A percentile compares a stretch with the other conserved stretches of the same genome.
These are phyloP conservation scores for Clonostachys rhizophaga DNA, from an alignment of 2,329 filamentous ascomycete species.

Conservation along the genomic window DNA sequence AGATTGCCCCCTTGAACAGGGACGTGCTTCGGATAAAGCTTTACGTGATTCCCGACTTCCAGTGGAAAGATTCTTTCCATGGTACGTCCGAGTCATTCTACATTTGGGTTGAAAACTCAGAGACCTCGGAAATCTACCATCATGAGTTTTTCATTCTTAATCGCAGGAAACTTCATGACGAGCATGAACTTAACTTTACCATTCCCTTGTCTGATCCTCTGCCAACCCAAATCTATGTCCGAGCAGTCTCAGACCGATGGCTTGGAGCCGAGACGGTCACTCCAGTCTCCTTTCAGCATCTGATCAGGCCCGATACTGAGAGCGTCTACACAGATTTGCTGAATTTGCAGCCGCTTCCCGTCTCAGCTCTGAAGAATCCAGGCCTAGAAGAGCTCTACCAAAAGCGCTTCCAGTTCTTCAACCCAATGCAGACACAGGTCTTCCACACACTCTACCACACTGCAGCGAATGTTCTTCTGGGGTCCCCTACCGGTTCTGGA, in stretches of 20 bases:
- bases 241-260: slow-evolving; percentile 93
- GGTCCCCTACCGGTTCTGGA: slow-evolving; percentile 93
- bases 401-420: slow-evolving; percentile 91
- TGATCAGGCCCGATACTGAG: slow-evolving; percentile 95
- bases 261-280: slow-evolving; percentile 93
- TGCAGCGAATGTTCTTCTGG: slow-evolving; percentile 83
- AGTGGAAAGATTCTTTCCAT: slow-evolving; percentile 91
- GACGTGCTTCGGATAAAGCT: slow-evolving; percentile 92
- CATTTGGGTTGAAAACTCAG: slow-evolving; percentile 98
- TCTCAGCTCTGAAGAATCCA: slow-evolving; percentile 83
- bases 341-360: slow-evolving; percentile 83
- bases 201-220: slow-evolving; percentile 92
- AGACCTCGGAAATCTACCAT: slow-evolving; percentile 96
- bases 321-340: slow-evolving; percentile 94
- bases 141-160: slow-evolving; percentile 95
- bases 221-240: slow-evolving; percentile 92
- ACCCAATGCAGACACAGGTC: slow-evolving; percentile 98
- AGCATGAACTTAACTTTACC: slow-evolving; percentile 97
- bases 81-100: slow-evolving; percentile 96
- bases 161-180: slow-evolving; percentile 83
- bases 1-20: slow-evolving; percentile 92
- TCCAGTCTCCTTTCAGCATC: slow-evolving; percentile 93
- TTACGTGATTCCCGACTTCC: slow-evolving; percentile 81
- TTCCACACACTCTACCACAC: slow-evolving; percentile 97
- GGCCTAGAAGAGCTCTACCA: slow-evolving; percentile 83